Base-by-base conservation (phyloP, 202 grass and related monocot species). In the Digitaria exilis region DNA sequence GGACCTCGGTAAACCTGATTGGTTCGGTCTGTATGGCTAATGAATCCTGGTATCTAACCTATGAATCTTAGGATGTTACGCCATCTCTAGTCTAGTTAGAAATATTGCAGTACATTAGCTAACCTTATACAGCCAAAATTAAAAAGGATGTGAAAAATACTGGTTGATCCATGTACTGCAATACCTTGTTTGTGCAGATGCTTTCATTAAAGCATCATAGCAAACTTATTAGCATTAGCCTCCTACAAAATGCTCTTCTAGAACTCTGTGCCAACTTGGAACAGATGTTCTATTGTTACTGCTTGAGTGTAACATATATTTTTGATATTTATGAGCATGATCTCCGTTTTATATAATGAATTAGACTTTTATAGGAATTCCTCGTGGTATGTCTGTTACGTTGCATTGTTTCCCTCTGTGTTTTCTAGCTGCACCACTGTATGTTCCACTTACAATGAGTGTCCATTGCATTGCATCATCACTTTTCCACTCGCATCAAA, bases 21-120 rank as follows among this genome's bases (percentile, higher is more conserved):
- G 75, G 17, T 77, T 44, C 24, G 24, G 37, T 24, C 70, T 76
- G 1, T 50, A 63, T 48, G 30, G 54, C 68, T 69, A 73, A 50
- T 6, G 39, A 18, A 37, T 73, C 55, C 44, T 49, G 28, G 46
- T 50, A 29, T 82, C 41, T 67, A 26, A 6, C 62, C 25, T 44
- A 43, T 21, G 7, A 4, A 44, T 44, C 1, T 2, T 69, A 44
- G 37, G 65, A 69, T 69, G 41, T 46, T 46, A 28, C n/a, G 18
- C 14, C 37, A 37, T 17, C 8, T 72, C 15, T 19, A n/a, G n/a
- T n/a, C n/a, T n/a, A 71, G 41, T 46, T 69, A 69, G 43, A 37
- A 37, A 65, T 37, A 31, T 65, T 65, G 7, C 3, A 65, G 16
- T 65, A 72, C 4, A 19, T 5, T 21, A 51, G 32, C 45, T 72